These are phyloP conservation scores for Populus nigra DNA, from an alignment of 345 rosid genomes.

Conservation along the genomic window DNA sequence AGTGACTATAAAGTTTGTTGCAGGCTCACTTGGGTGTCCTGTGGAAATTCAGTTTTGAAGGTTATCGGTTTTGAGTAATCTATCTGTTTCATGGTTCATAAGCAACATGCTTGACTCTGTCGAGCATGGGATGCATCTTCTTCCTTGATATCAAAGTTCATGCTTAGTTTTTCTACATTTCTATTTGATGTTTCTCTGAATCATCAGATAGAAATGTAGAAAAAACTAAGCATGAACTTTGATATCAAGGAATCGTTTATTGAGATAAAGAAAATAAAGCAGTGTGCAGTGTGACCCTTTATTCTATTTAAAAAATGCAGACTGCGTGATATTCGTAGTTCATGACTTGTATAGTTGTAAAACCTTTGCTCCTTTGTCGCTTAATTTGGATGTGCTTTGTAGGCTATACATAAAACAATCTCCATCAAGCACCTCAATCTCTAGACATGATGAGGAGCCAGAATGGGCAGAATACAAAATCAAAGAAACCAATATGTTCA, in stretches of 20 bases:
- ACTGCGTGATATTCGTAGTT: no score
- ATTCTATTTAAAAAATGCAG: no score
- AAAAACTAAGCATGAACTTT: neutral
- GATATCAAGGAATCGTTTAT: neutral
- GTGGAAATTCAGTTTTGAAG: no score
- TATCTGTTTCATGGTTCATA: no score
- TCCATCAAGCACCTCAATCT: constrained; percentile 45
- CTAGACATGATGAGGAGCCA: constrained; percentile 55
- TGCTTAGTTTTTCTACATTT: no score
- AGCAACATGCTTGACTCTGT: neutral
- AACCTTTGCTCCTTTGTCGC: neutral
- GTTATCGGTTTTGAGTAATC: no score
- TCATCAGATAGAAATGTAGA: no score
- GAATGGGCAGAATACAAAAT: constrained; percentile 94
- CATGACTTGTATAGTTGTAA: neutral
- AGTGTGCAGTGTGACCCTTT: no score
- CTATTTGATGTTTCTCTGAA: no score
- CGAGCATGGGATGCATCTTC: neutral
- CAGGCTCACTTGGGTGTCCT: no score
- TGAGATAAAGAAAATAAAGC: neutral
- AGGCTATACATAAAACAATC: constrained; percentile 88
- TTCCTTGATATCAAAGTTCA: no score
- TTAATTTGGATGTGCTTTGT: constrained; percentile 10
- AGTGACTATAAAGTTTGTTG: no score
- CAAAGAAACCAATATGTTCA: constrained; percentile 91